phyloP scores from a whole-genome alignment of 768 basidiomycete species.

The Cyathus striatus region DNA sequence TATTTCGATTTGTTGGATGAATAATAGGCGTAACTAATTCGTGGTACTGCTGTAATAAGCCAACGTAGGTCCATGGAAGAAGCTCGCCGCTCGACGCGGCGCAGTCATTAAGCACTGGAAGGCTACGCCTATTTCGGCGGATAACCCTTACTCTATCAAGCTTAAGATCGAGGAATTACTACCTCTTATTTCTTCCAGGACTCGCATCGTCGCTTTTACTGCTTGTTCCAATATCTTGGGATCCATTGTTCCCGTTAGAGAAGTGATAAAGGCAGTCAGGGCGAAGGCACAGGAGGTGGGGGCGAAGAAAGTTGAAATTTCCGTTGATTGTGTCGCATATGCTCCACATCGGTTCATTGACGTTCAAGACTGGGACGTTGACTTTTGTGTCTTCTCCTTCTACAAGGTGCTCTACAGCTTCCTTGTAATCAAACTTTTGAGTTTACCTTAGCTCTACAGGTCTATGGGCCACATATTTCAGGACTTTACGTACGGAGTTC shows the following conservation, averaged over 20 bases:
- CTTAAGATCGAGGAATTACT: slow-evolving; percentile 52
- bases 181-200: slow-evolving; percentile 57
- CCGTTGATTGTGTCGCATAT: slow-evolving; percentile 75
- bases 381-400: slow-evolving; percentile 66
- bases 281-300: slow-evolving; percentile 46
- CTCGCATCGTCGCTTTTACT: slow-evolving; percentile 69
- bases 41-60: too few relatives aligned
- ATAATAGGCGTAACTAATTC: too few relatives aligned
- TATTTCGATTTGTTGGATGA: too few relatives aligned
- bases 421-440: not conserved
- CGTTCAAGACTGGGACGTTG: slow-evolving; percentile 73
- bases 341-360: slow-evolving; percentile 71
- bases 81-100: slow-evolving; percentile 54
- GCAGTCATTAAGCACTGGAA: slow-evolving; percentile 58
- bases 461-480: slow-evolving; percentile 72
- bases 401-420: slow-evolving; percentile 56
- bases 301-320: slow-evolving; percentile 62
- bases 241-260: slow-evolving; percentile 55
- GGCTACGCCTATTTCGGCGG: slow-evolving; percentile 35
- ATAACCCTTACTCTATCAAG: slow-evolving; percentile 64
- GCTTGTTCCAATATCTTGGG: slow-evolving; percentile 78
- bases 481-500: slow-evolving; percentile 54
- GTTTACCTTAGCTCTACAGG: slow-evolving; percentile 26
- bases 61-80: slow-evolving; percentile 75
- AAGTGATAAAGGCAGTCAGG: slow-evolving; percentile 46